Evolutionary conservation across 495 filamentous ascomycete species (phyloP), one percentile per base, ranked within the genome.

Genomic region (Penicillium parvum): DNA sequence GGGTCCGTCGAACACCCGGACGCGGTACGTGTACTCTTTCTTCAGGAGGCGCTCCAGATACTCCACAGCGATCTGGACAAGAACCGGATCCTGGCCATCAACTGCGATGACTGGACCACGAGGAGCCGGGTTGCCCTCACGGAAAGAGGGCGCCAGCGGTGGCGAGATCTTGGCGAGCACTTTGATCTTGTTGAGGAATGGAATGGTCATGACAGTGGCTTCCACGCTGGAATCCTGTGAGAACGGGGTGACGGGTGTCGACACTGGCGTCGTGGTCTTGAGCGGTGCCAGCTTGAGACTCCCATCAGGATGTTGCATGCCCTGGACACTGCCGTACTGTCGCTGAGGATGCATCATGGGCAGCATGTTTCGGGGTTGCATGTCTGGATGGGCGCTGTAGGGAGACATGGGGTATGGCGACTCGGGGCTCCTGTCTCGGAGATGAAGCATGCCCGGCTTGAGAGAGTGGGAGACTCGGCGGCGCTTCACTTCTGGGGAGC

Each of bases 81-180:
- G 53, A 1, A 59, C 49, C 2, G 61, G 53, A 37, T 85, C 75
- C 16, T 83, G 66, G 10, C 90, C 88, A 57, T 98, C 92, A 16
- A 98, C 62, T 0, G 87, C 83, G 33, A 97, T 82, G 18, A 96
- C 75, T 1, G 86, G 76, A 0, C 94, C 90, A 28, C 90, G 76
- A 17, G 72, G 61, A 40, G 64, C 65, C 23, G 64, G 50, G 6
- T 63, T 70, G n/a, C 11, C 62, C 61, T 52, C 66, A 1, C 58
- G 58, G 45, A 64, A 68, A 17, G 64, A 9, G 54, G 71, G 18
- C 47, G 63, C 63, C 3, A 90, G 67, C 0, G 83, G 75, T n/a
- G 83, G 82, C 4, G 83, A 77, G 30, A 86, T 82, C 42, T 77
- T 78, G n/a, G 74, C 62, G 4, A 88, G 69, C 10, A 85, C 68